phyloP scores from a whole-genome alignment of 257 asterid species.

The Fraxinus anomala region DNA sequence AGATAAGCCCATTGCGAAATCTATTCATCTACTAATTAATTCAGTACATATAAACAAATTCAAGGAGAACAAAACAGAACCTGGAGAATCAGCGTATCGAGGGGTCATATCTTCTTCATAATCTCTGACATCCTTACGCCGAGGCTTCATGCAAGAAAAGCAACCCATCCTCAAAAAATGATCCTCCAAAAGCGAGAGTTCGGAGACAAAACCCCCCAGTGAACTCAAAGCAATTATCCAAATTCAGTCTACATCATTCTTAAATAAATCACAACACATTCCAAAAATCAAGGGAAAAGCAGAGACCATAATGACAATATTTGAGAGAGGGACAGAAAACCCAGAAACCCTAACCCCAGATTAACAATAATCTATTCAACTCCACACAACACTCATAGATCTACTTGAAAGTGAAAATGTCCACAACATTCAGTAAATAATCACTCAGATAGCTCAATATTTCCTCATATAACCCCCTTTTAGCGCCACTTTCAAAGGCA shows the following conservation, averaged over 20 bases:
- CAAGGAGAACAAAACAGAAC: conserved; percentile 25
- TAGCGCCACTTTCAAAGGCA: conserved; percentile 32
- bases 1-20: neutral
- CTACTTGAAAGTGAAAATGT: conserved; percentile 14
- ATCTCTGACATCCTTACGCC: conserved; percentile 32
- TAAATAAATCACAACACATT: conserved; percentile 1
- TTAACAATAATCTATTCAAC: conserved; percentile 12
- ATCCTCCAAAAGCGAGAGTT: conserved; percentile 22
- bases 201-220: conserved; percentile 19
- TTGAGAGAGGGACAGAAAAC: conserved; percentile 36
- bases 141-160: conserved; percentile 50
- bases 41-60: neutral
- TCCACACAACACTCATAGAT: conserved; percentile 27
- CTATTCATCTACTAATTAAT: neutral
- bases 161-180: conserved; percentile 43
- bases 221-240: conserved; percentile 19
- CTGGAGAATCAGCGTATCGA: conserved; percentile 42
- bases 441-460: conserved; percentile 16
- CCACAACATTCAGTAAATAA: neutral
- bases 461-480: conserved; percentile 20
- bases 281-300: neutral
- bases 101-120: conserved; percentile 43
- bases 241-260: conserved; percentile 29
- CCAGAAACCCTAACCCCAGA: conserved; percentile 32
- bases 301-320: conserved; percentile 6